phyloP scores from a whole-genome alignment of 2,329 filamentous ascomycete species.

The Penicillium aurantiogriseum region DNA sequence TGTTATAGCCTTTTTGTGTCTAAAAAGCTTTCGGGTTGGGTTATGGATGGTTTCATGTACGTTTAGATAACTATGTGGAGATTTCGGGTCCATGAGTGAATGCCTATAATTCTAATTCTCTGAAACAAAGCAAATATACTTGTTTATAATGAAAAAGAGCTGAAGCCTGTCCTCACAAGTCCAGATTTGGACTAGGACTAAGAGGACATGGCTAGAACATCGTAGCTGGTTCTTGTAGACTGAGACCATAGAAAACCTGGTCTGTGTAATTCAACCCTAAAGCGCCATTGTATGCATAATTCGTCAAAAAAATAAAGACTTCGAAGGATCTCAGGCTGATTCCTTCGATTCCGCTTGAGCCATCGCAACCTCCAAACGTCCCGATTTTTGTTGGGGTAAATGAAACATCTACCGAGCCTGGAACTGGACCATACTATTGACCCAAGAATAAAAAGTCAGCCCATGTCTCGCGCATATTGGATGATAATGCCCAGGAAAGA shows the following conservation, averaged over 20 bases:
- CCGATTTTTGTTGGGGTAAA: not conserved
- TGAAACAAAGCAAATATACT: not conserved
- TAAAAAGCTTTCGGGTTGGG: not conserved
- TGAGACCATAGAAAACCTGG: not conserved
- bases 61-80: not conserved
- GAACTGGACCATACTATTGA: slow-evolving; percentile 89
- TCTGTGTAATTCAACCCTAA: slow-evolving; percentile 24
- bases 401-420: slow-evolving; percentile 71
- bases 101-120: not conserved
- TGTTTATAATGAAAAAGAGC: not conserved
- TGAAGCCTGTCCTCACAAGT: not conserved
- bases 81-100: not conserved
- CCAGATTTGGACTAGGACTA: not conserved
- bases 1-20: slow-evolving; percentile 1
- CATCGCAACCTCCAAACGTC: not conserved
- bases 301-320: slow-evolving; percentile 16
- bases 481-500: slow-evolving; percentile 3
- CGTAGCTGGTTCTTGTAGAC: slow-evolving; percentile 1
- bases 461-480: not conserved
- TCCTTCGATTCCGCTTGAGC: slow-evolving; percentile 6
- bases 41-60: not conserved
- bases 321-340: slow-evolving; percentile 6
- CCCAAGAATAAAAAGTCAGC: slow-evolving; percentile 17
- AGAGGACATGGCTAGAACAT: not conserved
- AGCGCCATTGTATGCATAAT: slow-evolving; percentile 36